Evolutionary conservation across 2,329 filamentous ascomycete genomes (phyloP), one percentile per base, ranked within the genome.

Genomic region (Botrytis sinoallii): DNA sequence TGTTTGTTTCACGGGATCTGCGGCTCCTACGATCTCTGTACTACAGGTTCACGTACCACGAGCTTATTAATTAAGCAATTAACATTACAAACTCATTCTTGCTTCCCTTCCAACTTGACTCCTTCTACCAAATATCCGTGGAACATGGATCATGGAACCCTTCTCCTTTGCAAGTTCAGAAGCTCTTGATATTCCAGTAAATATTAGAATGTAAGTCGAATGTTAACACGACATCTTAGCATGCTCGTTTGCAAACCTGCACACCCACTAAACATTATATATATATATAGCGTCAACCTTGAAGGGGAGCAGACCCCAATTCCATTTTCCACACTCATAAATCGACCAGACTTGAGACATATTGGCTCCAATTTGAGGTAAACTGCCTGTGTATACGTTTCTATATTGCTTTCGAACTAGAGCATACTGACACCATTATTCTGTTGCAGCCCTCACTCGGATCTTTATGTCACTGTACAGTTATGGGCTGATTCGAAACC

Each of bases 401-500:
- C 16, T 25, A 29, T 5, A 40, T 61, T 35, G 22, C 18, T 1
- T 16, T 32, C 22, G n/a, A 48, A 29, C n/a, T 8, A 35, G 60
- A 52, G 44, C 38, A 22, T 66, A 40, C 40, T 40, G 10, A 64
- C n/a, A 78, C 82, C 80, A 73, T 80, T 74, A 70, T 60, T 74
- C 72, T 46, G 48, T 46, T 61, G 48, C 75, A 94, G 93, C 82
- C 86, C 91, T 0, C 85, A 92, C 81, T 98, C 94, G 40, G 96
- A 99, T 82, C 90, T 99, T 66, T 98, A 95, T 81, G 91, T 97
- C 67, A 98, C 95, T 0, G 92, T 92, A 14, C 96, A 98, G 83
- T 88, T 98, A 79, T 99, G 95, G 92, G 93, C 95, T 20, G 94
- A 97, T 79, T 98, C 95, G 42, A 99, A 99, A 82, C 94, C 95